Evolutionary conservation across 2,329 filamentous ascomycete species (phyloP), one percentile per base, ranked within the genome.

Genomic region (Microsporum audouinii): DNA sequence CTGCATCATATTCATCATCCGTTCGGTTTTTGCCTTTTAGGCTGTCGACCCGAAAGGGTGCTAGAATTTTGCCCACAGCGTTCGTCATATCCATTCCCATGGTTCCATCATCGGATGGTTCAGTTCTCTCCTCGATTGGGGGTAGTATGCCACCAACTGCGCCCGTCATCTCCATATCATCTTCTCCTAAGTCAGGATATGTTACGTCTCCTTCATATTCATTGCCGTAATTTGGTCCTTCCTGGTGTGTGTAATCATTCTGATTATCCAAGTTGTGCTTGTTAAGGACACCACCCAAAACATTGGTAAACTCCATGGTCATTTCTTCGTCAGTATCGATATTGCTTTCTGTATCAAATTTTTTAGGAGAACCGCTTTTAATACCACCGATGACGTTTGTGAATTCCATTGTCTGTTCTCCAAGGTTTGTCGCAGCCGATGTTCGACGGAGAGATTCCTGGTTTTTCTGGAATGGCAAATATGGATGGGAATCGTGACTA

Each of bases 31-130:
- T 82, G 70, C 55, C 78, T 77, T 68, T 82, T 85, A 6, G 79
- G 82, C 61, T 79, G 73, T 6, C 73, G 70, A 43, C 79, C 68
- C 65, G 71, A 27, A 68, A 63, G 64, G 71, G 76, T 71, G 69
- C 69, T 47, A 88, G 75, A 58, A 89, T 88, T 6, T 79, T 78
- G 7, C 86, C 86, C 55, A 88, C 76, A 4, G 81, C 82, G 53
- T 78, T 78, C 1, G 86, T 88, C 70, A 88, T 83, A 53, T 88
- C 85, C 85, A 88, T 88, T 0, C 79, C 83, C 70, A 81, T 78
- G 0, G 82, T 84, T 58, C 73, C 68, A 60, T 75, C 75, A 3
- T 76, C 75, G 64, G 65, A 69, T 55, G 62, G 69, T 65, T 75
- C 75, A 8, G 69, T 72, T 61, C 70, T 71, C 65, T 75, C 72